Base-by-base conservation (phyloP, 768 basidiomycete species). In the Tricholoma sp. region DNA sequence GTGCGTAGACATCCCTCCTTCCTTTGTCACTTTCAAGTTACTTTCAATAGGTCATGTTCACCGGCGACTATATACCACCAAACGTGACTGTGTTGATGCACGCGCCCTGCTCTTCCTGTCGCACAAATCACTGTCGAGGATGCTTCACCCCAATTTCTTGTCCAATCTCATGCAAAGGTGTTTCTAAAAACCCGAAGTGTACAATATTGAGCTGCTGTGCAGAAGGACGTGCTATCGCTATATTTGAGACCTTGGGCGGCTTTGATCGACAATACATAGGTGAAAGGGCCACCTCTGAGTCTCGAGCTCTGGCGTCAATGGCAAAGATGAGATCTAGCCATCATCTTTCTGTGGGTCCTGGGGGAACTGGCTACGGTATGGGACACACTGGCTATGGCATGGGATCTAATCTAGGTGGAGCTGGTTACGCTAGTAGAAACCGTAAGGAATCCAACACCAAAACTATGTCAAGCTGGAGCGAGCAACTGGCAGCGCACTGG, bases 351-450 rank as follows among this genome's bases (percentile, higher is more conserved):
- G 78, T 81, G 2, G 80, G 80, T n/a, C 79, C 77, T 5, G 78
- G 80, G 4, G 80, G 80, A 1, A 81, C 80, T 12, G 80, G 81
- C 5, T 82, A 82, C 62, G 73, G 74, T 4, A 68, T 64, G 3
- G 74, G 59, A 18, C 24, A 24, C 24, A 24, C 24, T 24, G 24
- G 81, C 5, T 82, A 82, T 62, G 73, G 74, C 5, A 68, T 64
- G 3, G 74, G 59, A 18, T 48, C 24, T 53, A 34, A 8, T 11
- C 6, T 41, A 18, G 15, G 24, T 37, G 39, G 28, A 42, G 1
- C n/a, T 37, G 4, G 2, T 17, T 39, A 6, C n/a, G 49, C 55
- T 33, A 39, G 33, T 28, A 6, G 42, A 17, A 41, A 24, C 34
- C 24, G 37, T 33, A 18, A 15, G 15, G 37, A 7, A 42, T 52